phyloP scores from a whole-genome alignment of 1,284 basidiomycete genomes.

The Ceratobasidium sp. region DNA sequence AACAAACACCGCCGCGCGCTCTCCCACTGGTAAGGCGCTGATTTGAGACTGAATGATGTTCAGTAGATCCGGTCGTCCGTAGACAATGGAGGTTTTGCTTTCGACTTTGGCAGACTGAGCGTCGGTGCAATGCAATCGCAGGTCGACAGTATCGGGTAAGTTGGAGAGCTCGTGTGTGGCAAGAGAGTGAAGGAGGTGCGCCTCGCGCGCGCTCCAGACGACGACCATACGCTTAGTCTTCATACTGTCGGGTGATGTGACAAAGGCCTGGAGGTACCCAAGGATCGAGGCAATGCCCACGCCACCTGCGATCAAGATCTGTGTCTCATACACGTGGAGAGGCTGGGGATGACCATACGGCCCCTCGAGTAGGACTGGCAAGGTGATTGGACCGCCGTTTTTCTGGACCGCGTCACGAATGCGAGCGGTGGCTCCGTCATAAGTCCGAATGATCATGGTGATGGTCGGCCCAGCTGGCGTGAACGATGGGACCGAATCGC shows the following conservation, averaged over 20 bases:
- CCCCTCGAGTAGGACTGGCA: slow-evolving; percentile 32
- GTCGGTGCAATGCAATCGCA: slow-evolving; percentile 18
- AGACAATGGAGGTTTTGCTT: neutral
- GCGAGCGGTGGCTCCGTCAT: neutral
- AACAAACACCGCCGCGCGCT: slow-evolving; percentile 30
- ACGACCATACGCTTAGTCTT: slow-evolving; percentile 8
- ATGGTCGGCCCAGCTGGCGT: slow-evolving; percentile 3
- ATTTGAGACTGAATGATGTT: neutral
- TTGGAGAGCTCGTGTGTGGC: neutral
- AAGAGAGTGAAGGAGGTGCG: slow-evolving; percentile 8
- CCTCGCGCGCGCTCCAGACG: slow-evolving; percentile 29
- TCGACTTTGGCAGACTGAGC: neutral
- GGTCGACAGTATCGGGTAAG: slow-evolving; percentile 14
- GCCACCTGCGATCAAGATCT: slow-evolving; percentile 31
- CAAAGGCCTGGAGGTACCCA: slow-evolving; percentile 19
- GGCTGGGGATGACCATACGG: slow-evolving; percentile 32
- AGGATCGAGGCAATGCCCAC: slow-evolving; percentile 20
- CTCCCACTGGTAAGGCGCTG: neutral
- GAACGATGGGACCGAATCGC: neutral
- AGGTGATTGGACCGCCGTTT: neutral
- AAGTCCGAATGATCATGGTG: slow-evolving; percentile 20
- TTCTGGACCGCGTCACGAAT: neutral
- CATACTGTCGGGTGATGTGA: slow-evolving; percentile 4
- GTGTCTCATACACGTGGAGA: slow-evolving; percentile 22
- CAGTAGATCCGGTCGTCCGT: neutral